Percentiles rank a stretch among this genome's conserved stretches.
Evolutionary conservation across 371 early-diverging fungal species (phyloP).

Genomic region (Entomophthora muscae): DNA sequence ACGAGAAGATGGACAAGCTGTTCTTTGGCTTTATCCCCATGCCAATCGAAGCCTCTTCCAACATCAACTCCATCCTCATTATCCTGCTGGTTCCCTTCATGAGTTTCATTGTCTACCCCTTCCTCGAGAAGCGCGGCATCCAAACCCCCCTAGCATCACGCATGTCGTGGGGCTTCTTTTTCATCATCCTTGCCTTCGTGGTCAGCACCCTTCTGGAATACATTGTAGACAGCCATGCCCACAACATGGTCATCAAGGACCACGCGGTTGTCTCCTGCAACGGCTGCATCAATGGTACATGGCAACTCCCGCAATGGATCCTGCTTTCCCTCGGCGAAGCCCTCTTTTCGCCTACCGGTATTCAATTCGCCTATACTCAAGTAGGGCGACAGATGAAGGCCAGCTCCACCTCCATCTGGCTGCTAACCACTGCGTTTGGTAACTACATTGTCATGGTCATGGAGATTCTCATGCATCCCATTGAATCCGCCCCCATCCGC

Average conservation of each 20-base stretch:
- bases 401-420: conserved; percentile 26
- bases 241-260: conserved; percentile 1
- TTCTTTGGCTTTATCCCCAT: conserved; percentile 13
- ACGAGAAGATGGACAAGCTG: conserved; percentile 23
- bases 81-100: conserved; percentile 36
- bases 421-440: conserved; percentile 21
- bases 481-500: not conserved
- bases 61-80: too few relatives aligned
- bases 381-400: conserved; percentile 28
- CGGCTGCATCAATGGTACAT: conserved; percentile 18
- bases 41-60: too few relatives aligned
- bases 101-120: conserved; percentile 26
- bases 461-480: not conserved
- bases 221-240: conserved; percentile 17
- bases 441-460: not conserved
- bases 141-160: conserved; percentile 26
- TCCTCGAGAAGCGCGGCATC: conserved; percentile 18
- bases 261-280: conserved; percentile 13
- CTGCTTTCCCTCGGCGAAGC: conserved; percentile 41
- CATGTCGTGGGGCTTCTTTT: conserved; percentile 25
- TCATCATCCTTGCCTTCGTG: conserved; percentile 20
- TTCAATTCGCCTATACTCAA: conserved; percentile 26
- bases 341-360: too few relatives aligned
- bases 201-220: conserved; percentile 18
- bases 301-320: conserved; percentile 41